These are phyloP conservation scores for Microcyclospora tardicrescens DNA, from an alignment of 2,329 filamentous ascomycete genomes.

Conservation along the genomic window DNA sequence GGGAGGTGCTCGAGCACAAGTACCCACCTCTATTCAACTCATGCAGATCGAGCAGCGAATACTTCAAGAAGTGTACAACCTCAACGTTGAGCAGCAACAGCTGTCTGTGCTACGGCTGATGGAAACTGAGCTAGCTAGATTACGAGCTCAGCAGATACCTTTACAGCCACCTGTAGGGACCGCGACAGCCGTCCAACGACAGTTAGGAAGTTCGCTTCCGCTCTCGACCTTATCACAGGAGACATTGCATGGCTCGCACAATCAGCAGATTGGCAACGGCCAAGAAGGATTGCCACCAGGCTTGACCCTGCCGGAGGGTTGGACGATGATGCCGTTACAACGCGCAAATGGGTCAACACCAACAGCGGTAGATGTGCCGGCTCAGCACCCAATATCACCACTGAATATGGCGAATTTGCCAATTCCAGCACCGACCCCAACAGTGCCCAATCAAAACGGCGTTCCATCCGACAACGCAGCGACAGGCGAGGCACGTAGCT, in stretches of 20 bases:
- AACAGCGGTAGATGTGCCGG: not conserved
- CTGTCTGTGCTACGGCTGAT: conserved; percentile 54
- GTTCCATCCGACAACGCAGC: not conserved
- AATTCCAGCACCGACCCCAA: too few relatives aligned
- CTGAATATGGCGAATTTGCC: not conserved
- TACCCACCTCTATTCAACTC: conserved; percentile 46
- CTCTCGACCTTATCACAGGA: conserved; percentile 10
- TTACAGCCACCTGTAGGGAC: conserved; percentile 10
- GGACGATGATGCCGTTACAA: conserved; percentile 36
- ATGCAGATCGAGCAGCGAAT: conserved; percentile 56
- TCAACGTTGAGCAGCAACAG: conserved; percentile 55
- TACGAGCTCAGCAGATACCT: conserved; percentile 36
- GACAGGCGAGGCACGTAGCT: not conserved
- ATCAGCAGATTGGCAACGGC: conserved; percentile 26
- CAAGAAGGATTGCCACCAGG: conserved; percentile 38
- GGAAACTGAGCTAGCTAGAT: conserved; percentile 52
- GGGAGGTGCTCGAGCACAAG: conserved; percentile 5
- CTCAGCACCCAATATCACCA: not conserved
- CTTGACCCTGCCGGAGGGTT: conserved; percentile 40
- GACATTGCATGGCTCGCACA: conserved; percentile 12
- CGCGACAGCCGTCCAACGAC: conserved; percentile 5
- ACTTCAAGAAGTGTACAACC: conserved; percentile 49
- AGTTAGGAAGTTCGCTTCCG: conserved; percentile 4
- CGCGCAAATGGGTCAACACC: conserved; percentile 13
- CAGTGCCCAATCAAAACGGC: too few relatives aligned